A percentile compares a stretch with the other conserved stretches of the same genome.
Evolutionary conservation across 1,284 basidiomycete species (phyloP).

Genomic region (Macrocystidia cucumis): DNA sequence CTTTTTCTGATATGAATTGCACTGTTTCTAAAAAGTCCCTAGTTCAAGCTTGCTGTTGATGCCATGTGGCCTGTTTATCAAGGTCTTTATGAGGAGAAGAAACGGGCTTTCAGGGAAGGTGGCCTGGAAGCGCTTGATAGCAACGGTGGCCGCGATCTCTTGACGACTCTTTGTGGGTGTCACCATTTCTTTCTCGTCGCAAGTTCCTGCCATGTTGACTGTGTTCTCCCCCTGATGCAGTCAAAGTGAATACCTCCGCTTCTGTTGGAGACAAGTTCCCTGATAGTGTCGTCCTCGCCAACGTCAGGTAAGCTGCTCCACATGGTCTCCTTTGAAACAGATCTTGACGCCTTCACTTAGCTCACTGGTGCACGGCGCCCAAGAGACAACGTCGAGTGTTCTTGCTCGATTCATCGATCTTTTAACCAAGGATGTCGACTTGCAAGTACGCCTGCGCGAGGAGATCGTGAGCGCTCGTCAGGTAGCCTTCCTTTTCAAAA

Average conservation of each 20-base stretch:
- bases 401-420: constrained; percentile 14
- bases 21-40: background rate
- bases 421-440: constrained; percentile 11
- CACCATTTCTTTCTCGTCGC: background rate
- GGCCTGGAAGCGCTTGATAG: constrained; percentile 13
- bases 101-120: constrained; percentile 11
- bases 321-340: background rate
- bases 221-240: too few species aligned
- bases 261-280: constrained; percentile 12
- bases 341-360: constrained; percentile 6
- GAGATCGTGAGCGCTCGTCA: constrained; percentile 12
- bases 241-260: constrained; percentile 15
- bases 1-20: background rate
- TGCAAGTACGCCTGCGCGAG: constrained; percentile 13
- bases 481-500: constrained; percentile 5
- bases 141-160: constrained; percentile 15
- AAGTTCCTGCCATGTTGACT: background rate
- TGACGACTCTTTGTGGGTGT: constrained; percentile 15
- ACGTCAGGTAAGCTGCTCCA: constrained; percentile 12
- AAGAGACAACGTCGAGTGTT: constrained; percentile 16
- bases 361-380: constrained; percentile 16
- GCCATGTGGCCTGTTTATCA: constrained; percentile 15
- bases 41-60: constrained; percentile 18
- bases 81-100: constrained; percentile 11
- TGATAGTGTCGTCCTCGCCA: constrained; percentile 15